Percentiles rank a stretch among this genome's conserved stretches.
These are phyloP conservation scores for Zychaea mexicana DNA, from an alignment of 371 early-diverging fungal genomes.

Conservation along the genomic window DNA sequence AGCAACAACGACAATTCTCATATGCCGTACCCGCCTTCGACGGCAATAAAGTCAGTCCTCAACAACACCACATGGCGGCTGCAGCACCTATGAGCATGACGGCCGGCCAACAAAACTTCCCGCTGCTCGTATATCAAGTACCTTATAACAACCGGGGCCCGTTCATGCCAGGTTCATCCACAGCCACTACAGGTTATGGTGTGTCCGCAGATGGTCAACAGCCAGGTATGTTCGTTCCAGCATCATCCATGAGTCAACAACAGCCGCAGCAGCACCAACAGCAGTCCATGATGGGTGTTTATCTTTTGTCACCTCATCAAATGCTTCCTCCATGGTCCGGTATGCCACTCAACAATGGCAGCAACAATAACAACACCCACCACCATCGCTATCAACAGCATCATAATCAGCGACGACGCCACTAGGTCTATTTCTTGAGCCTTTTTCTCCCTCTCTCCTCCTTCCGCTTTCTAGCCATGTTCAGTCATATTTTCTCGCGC, in stretches of 20 bases:
- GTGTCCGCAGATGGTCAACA: slow-evolving; percentile 11
- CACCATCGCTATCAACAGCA: not conserved
- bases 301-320: not conserved
- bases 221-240: slow-evolving; percentile 1
- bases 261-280: not conserved
- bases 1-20: not conserved
- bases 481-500: not conserved
- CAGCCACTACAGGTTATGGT: not conserved
- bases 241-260: not conserved
- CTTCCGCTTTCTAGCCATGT: not conserved
- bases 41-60: slow-evolving; percentile 1
- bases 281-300: not conserved
- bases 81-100: not conserved
- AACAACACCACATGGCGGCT: too few species aligned
- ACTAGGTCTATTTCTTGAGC: not conserved
- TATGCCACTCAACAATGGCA: slow-evolving; percentile 2
- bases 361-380: too few species aligned
- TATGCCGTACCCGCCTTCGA: not conserved
- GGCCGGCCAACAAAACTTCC: slow-evolving; percentile 14
- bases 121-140: slow-evolving; percentile 23
- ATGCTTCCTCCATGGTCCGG: slow-evolving; percentile 12
- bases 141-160: slow-evolving; percentile 7
- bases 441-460: not conserved
- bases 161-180: not conserved
- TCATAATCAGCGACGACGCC: slow-evolving; percentile 10